A percentile compares a stretch with the other conserved stretches of the same genome.
phyloP scores from a whole-genome alignment of 2,329 filamentous ascomycete species.

The Dactylellina sp. region DNA sequence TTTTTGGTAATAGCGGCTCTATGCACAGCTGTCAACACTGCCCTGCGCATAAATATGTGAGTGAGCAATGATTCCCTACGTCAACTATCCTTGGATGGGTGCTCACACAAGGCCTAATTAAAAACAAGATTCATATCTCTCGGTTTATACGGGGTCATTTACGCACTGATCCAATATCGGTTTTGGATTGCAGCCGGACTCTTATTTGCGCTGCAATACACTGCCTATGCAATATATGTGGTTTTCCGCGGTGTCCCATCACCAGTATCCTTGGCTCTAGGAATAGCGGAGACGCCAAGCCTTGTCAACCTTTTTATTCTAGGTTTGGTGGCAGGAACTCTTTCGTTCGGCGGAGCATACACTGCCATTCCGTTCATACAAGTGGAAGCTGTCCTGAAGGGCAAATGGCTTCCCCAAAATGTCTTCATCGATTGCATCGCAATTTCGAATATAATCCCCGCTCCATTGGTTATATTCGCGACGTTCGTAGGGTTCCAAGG shows the following conservation, averaged over 20 bases:
- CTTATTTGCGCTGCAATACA: conserved; percentile 61
- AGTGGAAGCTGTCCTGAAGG: conserved; percentile 63
- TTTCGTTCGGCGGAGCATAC: conserved; percentile 63
- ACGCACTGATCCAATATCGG: conserved; percentile 58
- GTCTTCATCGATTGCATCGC: conserved; percentile 62
- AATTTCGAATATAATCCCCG: conserved; percentile 61
- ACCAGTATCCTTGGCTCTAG: conserved; percentile 62
- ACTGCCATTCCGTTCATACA: conserved; percentile 63
- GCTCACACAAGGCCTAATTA: conserved; percentile 3
- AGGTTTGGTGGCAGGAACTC: conserved; percentile 61
- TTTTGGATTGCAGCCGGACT: conserved; percentile 59
- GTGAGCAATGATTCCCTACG: conserved; percentile 22
- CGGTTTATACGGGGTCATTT: conserved; percentile 61
- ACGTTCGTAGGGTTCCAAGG: conserved; percentile 63
- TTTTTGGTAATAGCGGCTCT: conserved; percentile 61
- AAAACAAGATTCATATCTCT: conserved; percentile 60
- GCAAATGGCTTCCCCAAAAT: conserved; percentile 62
- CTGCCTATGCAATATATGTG: conserved; percentile 61
- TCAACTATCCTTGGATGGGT: conserved; percentile 12
- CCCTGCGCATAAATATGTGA: conserved; percentile 60
- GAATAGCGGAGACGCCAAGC: conserved; percentile 61
- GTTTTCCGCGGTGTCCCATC: conserved; percentile 62
- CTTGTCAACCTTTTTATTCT: conserved; percentile 62
- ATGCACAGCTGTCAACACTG: conserved; percentile 60
- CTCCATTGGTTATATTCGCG: conserved; percentile 62